Percentiles rank a stretch among this genome's conserved stretches.
phyloP scores from a whole-genome alignment of 1,284 basidiomycete genomes.

The Meira nashicola region DNA sequence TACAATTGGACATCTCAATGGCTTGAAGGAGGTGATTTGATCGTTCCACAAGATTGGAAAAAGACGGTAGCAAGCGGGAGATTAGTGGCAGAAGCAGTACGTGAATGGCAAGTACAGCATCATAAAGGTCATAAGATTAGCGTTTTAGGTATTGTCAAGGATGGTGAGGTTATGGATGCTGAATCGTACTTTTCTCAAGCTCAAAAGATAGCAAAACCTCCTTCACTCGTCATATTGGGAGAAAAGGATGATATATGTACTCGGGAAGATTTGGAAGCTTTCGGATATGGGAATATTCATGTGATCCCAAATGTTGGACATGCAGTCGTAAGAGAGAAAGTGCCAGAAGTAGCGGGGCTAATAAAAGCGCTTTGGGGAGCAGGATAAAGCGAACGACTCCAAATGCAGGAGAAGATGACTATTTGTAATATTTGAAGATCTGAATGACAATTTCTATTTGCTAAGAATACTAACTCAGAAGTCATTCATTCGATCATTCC shows the following conservation, averaged over 20 bases:
- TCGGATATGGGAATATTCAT: neutral
- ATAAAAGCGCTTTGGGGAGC: no score
- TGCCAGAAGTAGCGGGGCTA: neutral
- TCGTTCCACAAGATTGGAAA: neutral
- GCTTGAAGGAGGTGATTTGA: neutral
- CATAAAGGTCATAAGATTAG: neutral
- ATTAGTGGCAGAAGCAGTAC: neutral
- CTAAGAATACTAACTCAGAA: no score
- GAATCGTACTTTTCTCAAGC: neutral
- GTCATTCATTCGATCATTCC: no score
- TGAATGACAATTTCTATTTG: no score
- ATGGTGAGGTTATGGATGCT: neutral
- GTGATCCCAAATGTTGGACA: neutral
- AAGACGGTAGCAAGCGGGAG: neutral
- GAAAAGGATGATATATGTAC: neutral
- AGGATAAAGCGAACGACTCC: no score
- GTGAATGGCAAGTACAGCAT: neutral
- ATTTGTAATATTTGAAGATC: no score
- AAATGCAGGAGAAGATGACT: no score
- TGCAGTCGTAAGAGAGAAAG: neutral
- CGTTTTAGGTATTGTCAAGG: neutral
- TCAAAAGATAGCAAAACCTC: neutral
- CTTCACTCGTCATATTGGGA: neutral
- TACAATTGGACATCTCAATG: no score
- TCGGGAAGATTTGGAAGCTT: neutral